Percentiles rank a stretch among this genome's conserved stretches.
Evolutionary conservation across 768 basidiomycete species (phyloP).

Genomic region (Mycena belliarum): DNA sequence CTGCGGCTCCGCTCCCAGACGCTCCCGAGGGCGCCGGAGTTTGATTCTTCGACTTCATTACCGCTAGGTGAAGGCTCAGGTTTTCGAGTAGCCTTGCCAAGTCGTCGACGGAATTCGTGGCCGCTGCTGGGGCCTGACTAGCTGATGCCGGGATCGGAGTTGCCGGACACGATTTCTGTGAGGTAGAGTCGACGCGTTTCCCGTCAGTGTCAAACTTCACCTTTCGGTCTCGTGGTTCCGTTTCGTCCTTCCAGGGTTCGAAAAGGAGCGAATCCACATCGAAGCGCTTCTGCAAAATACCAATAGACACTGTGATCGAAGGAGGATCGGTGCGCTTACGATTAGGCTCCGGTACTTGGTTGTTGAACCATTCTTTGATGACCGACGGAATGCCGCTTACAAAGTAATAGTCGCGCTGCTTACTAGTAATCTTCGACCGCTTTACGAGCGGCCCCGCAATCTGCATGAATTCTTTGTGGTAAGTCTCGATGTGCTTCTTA

Average conservation of each 20-base stretch:
- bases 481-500: not conserved
- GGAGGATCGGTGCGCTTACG: slow-evolving; percentile 5
- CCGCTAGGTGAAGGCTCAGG: not conserved
- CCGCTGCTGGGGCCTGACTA: not conserved
- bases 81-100: not conserved
- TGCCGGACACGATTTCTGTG: not conserved
- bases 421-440: not conserved
- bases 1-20: no score
- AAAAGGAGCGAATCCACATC: not conserved
- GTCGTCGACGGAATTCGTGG: not conserved
- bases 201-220: not conserved
- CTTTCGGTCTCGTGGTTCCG: not conserved
- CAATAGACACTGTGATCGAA: not conserved
- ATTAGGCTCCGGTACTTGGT: not conserved
- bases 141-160: not conserved
- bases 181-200: not conserved
- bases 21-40: no score
- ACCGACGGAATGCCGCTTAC: not conserved
- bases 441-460: slow-evolving; percentile 9
- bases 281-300: not conserved
- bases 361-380: slow-evolving; percentile 15
- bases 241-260: slow-evolving; percentile 2
- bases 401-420: slow-evolving; percentile 4
- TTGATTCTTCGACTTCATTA: not conserved
- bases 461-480: not conserved